Evolutionary conservation across 208 protist species (phyloP).

Genomic region (Acanthamoeba triangularis): DNA sequence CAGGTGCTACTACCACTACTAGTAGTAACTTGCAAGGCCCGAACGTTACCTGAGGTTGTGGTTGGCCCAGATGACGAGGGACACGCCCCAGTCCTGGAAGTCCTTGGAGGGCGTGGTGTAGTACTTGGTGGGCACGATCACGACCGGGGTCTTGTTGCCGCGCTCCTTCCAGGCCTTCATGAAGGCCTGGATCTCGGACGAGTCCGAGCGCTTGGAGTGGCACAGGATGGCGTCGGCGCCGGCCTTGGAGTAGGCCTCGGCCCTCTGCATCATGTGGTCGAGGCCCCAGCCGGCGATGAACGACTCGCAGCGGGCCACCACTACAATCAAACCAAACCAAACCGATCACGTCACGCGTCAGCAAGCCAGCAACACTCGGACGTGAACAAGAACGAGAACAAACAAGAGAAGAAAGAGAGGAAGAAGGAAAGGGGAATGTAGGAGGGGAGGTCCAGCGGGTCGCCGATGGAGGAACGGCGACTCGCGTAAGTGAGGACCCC

Average conservation of each 20-base stretch:
- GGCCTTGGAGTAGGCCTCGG: conserved; percentile 90
- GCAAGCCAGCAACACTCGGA: not conserved
- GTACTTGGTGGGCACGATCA: conserved; percentile 94
- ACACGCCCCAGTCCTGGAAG: conserved; percentile 90
- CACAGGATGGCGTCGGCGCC: conserved; percentile 93
- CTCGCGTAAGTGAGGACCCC: not conserved
- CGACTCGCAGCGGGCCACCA: conserved; percentile 92
- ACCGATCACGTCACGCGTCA: conserved; percentile 89
- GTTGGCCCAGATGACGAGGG: conserved; percentile 92
- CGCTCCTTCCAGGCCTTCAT: conserved; percentile 90
- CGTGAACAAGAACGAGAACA: not conserved
- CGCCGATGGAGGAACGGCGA: not conserved
- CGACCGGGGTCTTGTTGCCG: conserved; percentile 85
- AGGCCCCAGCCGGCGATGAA: conserved; percentile 94
- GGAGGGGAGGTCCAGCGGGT: not conserved
- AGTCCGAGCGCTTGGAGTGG: conserved; percentile 91
- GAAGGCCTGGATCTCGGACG: conserved; percentile 91
- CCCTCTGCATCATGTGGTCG: conserved; percentile 91
- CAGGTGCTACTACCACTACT: not conserved
- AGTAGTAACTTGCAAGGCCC: not conserved
- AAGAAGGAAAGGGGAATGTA: conserved; percentile 40
- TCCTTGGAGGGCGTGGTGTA: conserved; percentile 87
- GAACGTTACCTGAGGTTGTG: conserved; percentile 87
- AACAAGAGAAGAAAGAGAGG: not conserved
- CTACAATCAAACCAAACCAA: conserved; percentile 71